Percentiles rank a stretch among this genome's conserved stretches.
Evolutionary conservation across 495 filamentous ascomycete species (phyloP).

Genomic region (Neurospora sp.): DNA sequence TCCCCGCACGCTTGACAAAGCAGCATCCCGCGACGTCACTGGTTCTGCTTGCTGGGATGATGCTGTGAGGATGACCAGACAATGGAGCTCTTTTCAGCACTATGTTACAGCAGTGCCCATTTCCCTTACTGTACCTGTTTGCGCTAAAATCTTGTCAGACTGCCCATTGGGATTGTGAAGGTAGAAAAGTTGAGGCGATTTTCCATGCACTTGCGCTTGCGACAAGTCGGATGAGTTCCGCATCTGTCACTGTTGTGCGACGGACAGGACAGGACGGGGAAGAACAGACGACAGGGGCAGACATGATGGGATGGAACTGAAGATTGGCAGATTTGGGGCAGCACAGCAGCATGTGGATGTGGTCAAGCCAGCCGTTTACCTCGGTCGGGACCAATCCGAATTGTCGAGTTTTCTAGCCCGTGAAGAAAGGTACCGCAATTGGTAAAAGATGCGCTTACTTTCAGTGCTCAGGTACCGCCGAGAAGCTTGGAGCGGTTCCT

Average conservation of each 20-base stretch:
- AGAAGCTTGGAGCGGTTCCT: neutral
- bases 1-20: neutral
- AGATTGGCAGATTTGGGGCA: neutral
- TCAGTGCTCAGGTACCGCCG: neutral
- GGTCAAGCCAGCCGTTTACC: neutral
- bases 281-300: neutral
- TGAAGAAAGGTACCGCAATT: neutral
- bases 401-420: neutral
- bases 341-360: neutral
- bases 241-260: neutral
- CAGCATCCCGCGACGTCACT: neutral
- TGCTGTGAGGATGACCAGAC: neutral
- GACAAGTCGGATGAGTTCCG: neutral
- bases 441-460: too few species aligned
- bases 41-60: neutral
- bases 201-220: neutral
- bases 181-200: neutral
- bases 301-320: neutral
- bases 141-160: neutral
- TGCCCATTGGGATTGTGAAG: neutral
- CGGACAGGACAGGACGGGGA: neutral
- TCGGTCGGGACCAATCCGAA: neutral
- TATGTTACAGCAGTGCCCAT: too few species aligned
- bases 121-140: neutral
- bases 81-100: neutral